Percentiles rank a stretch among this genome's conserved stretches.
These are phyloP conservation scores for Neonectria coccinea DNA, from an alignment of 2,329 filamentous ascomycete genomes.

Conservation along the genomic window DNA sequence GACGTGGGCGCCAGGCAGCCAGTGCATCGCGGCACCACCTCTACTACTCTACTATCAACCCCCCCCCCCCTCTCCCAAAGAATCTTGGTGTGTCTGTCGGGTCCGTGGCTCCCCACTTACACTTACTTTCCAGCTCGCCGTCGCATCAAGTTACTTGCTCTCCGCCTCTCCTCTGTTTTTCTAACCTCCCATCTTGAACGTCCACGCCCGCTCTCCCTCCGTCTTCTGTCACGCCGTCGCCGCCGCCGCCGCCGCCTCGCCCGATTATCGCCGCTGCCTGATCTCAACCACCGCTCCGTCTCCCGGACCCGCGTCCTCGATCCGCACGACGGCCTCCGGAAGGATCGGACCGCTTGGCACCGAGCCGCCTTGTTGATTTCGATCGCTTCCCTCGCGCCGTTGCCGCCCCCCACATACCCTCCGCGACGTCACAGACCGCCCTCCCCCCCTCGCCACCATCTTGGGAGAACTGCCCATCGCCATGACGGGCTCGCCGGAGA, in stretches of 20 bases:
- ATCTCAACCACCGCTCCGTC: background rate
- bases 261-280: conserved; percentile 6
- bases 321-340: conserved; percentile 17
- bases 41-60: background rate
- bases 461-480: conserved; percentile 21
- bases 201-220: background rate
- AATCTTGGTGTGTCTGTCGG: conserved; percentile 18
- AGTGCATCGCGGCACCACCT: conserved; percentile 39
- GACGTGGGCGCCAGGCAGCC: conserved; percentile 40
- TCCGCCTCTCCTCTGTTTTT: conserved; percentile 10
- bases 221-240: conserved; percentile 5
- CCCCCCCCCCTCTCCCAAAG: conserved; percentile 3
- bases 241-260: background rate
- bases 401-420: conserved; percentile 26
- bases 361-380: conserved; percentile 19
- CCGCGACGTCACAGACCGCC: conserved; percentile 2
- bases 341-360: conserved; percentile 30
- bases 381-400: conserved; percentile 19
- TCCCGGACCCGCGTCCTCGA: background rate
- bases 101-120: conserved; percentile 28
- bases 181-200: conserved; percentile 11
- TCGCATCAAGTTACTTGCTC: conserved; percentile 13
- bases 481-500: conserved; percentile 55
- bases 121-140: conserved; percentile 24
- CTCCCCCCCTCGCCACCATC: conserved; percentile 2